phyloP scores from a whole-genome alignment of 148 eudicot species.

The Tetragonia tetragonoides region DNA sequence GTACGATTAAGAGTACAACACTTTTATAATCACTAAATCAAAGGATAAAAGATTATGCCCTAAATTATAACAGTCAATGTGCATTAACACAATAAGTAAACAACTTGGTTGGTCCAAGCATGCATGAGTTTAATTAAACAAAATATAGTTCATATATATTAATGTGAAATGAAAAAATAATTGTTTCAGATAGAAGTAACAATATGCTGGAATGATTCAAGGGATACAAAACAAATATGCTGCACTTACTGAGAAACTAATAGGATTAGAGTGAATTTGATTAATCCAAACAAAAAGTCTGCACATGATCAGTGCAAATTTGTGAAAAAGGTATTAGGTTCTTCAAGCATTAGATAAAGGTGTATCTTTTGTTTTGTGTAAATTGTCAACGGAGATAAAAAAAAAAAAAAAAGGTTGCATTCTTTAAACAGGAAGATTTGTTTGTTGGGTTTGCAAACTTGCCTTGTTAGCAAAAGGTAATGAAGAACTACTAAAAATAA shows the following conservation, averaged over 20 bases:
- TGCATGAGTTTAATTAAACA: no score
- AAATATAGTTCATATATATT: neutral
- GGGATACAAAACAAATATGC: conserved; percentile 22
- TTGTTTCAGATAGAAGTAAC: neutral
- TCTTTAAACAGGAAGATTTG: no score
- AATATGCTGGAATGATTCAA: conserved; percentile 8
- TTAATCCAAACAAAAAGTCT: neutral
- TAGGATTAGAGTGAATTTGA: neutral
- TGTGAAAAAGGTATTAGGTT: neutral
- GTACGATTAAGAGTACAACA: neutral
- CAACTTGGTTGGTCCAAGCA: neutral
- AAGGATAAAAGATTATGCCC: neutral
- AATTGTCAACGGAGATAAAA: conserved; percentile 4
- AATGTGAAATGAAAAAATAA: neutral
- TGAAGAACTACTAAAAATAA: neutral
- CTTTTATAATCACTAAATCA: neutral
- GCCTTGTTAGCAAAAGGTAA: no score
- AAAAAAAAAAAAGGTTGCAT: no score
- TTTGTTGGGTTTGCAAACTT: no score
- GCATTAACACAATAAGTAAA: neutral
- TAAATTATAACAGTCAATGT: conserved; percentile 8
- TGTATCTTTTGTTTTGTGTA: neutral
- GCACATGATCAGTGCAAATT: neutral
- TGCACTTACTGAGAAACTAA: neutral
- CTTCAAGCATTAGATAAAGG: neutral